Conservation (phyloP, 2,329 filamentous ascomycete species). For the Colletotrichum noveboracense region DNA sequence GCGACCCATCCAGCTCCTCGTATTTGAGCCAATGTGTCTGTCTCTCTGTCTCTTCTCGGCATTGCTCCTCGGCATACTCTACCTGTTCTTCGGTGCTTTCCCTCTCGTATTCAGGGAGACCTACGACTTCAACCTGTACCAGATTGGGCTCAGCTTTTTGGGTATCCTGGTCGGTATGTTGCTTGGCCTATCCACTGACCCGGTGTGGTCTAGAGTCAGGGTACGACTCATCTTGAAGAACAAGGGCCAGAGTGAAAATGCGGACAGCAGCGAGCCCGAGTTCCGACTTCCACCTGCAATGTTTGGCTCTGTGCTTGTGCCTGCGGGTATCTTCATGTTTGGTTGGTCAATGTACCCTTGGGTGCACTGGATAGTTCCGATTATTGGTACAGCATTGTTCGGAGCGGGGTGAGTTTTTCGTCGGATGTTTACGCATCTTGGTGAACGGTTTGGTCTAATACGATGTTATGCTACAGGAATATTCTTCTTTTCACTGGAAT, state of each 20-base stretch:
- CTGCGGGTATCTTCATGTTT: constrained; percentile 85
- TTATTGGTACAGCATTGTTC: constrained; percentile 77
- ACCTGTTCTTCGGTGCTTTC: constrained; percentile 92
- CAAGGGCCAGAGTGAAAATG: constrained; percentile 52
- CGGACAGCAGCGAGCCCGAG: constrained; percentile 78
- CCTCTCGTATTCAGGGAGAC: constrained; percentile 76
- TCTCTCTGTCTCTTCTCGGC: constrained; percentile 83
- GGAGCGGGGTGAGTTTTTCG: constrained; percentile 65
- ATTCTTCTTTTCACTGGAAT: constrained; percentile 83
- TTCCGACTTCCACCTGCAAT: constrained; percentile 82
- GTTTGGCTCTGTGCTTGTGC: constrained; percentile 76
- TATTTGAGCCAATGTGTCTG: constrained; percentile 85
- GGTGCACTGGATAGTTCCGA: constrained; percentile 79
- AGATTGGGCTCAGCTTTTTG: constrained; percentile 80
- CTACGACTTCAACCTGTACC: constrained; percentile 79
- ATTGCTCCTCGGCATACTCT: constrained; percentile 84
- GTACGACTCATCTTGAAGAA: constrained; percentile 59
- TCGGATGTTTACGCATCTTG: not conserved
- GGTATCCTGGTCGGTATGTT: constrained; percentile 74
- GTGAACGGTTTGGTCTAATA: not conserved
- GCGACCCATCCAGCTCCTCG: constrained; percentile 78
- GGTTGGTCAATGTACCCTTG: constrained; percentile 80
- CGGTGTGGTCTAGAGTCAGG: constrained; percentile 70
- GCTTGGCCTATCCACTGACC: constrained; percentile 63
- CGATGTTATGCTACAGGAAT: constrained; percentile 51